These are phyloP conservation scores for Rhizomucor miehei DNA, from an alignment of 371 early-diverging fungal species.

Conservation along the genomic window DNA sequence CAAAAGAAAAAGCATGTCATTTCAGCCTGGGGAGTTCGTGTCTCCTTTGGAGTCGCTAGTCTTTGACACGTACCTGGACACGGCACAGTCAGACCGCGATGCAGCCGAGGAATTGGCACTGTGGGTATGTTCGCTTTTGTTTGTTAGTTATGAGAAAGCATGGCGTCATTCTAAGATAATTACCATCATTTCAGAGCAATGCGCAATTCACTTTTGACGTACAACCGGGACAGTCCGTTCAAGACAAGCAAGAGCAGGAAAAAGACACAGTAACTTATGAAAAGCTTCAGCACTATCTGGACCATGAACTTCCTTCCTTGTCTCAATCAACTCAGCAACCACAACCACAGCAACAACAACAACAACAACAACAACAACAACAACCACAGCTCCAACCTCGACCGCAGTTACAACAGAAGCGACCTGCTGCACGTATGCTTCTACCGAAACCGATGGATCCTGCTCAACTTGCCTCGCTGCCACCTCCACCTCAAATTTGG, in stretches of 20 bases:
- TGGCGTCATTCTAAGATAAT: neutral
- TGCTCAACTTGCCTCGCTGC: conserved; percentile 7
- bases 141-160: neutral
- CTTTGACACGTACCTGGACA: conserved; percentile 26
- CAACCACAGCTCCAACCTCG: conserved; percentile 8
- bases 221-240: conserved; percentile 36
- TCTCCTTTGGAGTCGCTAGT: conserved; percentile 36
- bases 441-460: conserved; percentile 29
- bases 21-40: conserved; percentile 9
- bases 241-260: neutral
- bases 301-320: conserved; percentile 30
- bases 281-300: conserved; percentile 37
- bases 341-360: conserved; percentile 31
- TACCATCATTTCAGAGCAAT: conserved; percentile 38
- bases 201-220: conserved; percentile 68
- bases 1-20: neutral
- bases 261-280: conserved; percentile 40
- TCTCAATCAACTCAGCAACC: no score
- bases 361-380: conserved; percentile 16
- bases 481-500: conserved; percentile 6
- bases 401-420: neutral
- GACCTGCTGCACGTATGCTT: conserved; percentile 16
- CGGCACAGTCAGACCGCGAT: conserved; percentile 32
- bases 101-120: conserved; percentile 47
- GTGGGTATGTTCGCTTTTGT: conserved; percentile 30